phyloP scores from a whole-genome alignment of 306 rosid genomes.

The Lathyrus sativus region DNA sequence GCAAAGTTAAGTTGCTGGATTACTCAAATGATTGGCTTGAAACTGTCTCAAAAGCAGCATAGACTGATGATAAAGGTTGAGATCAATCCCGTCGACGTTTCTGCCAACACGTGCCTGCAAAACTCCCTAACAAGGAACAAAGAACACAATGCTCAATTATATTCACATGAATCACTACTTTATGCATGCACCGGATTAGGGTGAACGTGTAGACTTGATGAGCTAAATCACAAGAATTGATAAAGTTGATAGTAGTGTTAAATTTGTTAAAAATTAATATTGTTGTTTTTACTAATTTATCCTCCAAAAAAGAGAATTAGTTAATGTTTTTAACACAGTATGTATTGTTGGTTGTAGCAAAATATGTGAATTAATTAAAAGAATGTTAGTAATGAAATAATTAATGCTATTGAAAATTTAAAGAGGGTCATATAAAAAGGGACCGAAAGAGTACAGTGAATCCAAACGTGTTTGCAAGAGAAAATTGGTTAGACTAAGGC shows the following conservation, averaged over 20 bases:
- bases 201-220: neutral
- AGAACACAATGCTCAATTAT: constrained; percentile 27
- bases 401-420: neutral
- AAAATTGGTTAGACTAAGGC: neutral
- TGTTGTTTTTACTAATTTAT: too few species aligned
- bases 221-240: neutral
- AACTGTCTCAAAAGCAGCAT: constrained; percentile 68
- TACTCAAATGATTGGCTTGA: constrained; percentile 60
- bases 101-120: constrained; percentile 81
- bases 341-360: neutral
- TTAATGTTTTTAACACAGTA: neutral
- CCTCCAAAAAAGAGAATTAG: neutral
- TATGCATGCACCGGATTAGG: neutral
- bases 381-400: neutral
- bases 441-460: neutral
- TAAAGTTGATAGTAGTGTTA: neutral
- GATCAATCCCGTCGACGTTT: constrained; percentile 90
- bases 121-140: constrained; percentile 58
- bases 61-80: constrained; percentile 78
- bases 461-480: constrained; percentile 16
- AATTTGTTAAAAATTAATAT: too few species aligned
- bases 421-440: neutral
- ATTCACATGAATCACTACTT: neutral
- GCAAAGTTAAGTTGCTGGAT: constrained; percentile 40
- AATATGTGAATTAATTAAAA: too few species aligned